A percentile compares a stretch with the other conserved stretches of the same genome.
Evolutionary conservation across 2,329 filamentous ascomycete species (phyloP).

Genomic region (Apiospora koreana): DNA sequence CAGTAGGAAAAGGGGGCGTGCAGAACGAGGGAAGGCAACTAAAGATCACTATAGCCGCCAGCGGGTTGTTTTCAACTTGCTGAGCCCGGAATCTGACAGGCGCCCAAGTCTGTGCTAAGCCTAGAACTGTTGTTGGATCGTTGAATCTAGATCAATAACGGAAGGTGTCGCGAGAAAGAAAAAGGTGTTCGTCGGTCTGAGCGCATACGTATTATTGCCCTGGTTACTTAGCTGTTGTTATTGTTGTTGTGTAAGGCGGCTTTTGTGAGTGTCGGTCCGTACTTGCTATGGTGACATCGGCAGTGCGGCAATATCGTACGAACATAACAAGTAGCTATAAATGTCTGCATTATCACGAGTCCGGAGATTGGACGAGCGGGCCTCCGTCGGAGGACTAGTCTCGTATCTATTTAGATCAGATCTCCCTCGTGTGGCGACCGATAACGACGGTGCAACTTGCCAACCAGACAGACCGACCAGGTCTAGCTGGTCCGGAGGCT

Average conservation of each 20-base stretch:
- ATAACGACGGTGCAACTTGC: background rate
- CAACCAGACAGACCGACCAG: background rate
- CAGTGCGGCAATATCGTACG: background rate
- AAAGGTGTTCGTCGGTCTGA: background rate
- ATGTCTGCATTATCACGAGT: background rate
- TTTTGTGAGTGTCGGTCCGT: background rate
- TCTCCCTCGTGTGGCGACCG: background rate
- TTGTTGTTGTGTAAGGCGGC: background rate
- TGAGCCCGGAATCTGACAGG: background rate
- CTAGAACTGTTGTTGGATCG: background rate
- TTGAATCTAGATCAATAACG: background rate
- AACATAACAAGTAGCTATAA: no score
- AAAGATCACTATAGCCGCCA: background rate
- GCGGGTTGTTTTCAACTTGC: background rate
- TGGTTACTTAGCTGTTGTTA: background rate
- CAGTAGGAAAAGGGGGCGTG: background rate
- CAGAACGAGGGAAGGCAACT: no score
- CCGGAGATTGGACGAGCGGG: background rate
- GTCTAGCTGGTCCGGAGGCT: background rate
- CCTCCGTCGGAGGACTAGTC: background rate
- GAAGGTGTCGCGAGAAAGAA: background rate
- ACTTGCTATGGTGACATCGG: background rate
- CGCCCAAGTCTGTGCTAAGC: background rate
- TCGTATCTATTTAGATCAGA: background rate
- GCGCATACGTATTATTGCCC: background rate